Evolutionary conservation across 768 basidiomycete species (phyloP), one percentile per base, ranked within the genome.

Genomic region (Amanita subjunquillea): DNA sequence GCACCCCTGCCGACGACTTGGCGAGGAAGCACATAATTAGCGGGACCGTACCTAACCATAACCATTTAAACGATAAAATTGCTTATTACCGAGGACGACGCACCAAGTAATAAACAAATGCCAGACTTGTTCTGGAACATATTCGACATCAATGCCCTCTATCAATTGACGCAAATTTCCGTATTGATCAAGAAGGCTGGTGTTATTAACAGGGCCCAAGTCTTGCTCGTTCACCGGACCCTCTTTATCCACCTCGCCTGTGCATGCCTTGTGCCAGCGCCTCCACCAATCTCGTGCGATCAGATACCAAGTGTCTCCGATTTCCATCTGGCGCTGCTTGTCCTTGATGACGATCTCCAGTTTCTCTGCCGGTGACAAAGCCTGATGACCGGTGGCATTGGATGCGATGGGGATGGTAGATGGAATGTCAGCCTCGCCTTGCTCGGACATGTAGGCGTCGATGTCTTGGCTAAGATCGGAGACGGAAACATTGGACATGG

Each of bases 301-400:
- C 46, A 94, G 68, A 67, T 80, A 91, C 91, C 91, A 93, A 7
- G 74, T 81, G 48, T 91, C 80, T 42, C 86, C 86, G 6, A 74
- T 67, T 29, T 72, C 68, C 75, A 91, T 79, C 39, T 71, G 67
- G 42, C 60, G 64, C 38, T 59, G 61, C 58, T 77, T 76, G 12
- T 72, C 72, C 4, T 67, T 63, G 20, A 77, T 65, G 59, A 90
- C 74, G 46, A 72, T 63, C 4, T 69, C 53, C n/a, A 80, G 54
- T 62, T 80, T 87, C 46, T 80, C 72, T 3, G 59, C 59, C 2
- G 69, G 70, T 17, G 70, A 58, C 55, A 72, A 56, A n/a, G 58
- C 48, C 10, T 58, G 55, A n/a, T 59, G 40, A 8, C 55, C 56
- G 43, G 65, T 58, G 39, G 57, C 48, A 37, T 61, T 56, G 27